These are phyloP conservation scores for Rhodotorula sp. DNA, from an alignment of 1,284 basidiomycete genomes.

Conservation along the genomic window DNA sequence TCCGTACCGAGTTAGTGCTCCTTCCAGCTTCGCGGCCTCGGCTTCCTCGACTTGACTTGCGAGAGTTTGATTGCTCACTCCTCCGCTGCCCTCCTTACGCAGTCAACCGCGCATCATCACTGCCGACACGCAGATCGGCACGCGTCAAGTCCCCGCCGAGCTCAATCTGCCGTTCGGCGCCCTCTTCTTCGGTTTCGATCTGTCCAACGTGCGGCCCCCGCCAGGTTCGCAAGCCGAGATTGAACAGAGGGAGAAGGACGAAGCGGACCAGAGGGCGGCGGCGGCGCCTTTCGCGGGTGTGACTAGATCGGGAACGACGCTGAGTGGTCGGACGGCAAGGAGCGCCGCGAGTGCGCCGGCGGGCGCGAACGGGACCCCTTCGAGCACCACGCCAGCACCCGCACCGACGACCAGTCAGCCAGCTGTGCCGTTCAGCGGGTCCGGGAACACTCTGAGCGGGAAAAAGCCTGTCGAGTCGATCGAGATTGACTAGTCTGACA, in stretches of 20 bases:
- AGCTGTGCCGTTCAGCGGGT: constrained; percentile 27
- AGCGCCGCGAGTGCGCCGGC: constrained; percentile 4
- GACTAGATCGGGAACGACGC: constrained; percentile 12
- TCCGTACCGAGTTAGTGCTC: constrained; percentile 72
- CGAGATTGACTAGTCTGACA: constrained; percentile 38
- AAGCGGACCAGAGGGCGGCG: not conserved
- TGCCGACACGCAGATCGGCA: constrained; percentile 68
- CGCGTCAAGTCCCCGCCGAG: constrained; percentile 79
- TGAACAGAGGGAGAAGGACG: constrained; percentile 9
- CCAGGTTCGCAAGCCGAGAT: constrained; percentile 33
- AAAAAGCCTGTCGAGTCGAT: constrained; percentile 41
- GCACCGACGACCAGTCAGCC: constrained; percentile 1
- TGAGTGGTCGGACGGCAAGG: constrained; percentile 20
- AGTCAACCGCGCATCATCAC: constrained; percentile 84
- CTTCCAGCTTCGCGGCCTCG: not conserved
- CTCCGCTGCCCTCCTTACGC: not conserved
- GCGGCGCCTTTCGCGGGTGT: constrained; percentile 22
- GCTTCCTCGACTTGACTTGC: not conserved
- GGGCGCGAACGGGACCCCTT: not conserved
- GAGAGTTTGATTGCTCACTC: not conserved
- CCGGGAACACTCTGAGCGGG: constrained; percentile 31
- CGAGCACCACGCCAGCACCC: not conserved
- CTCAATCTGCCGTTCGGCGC: constrained; percentile 88
- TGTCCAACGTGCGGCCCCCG: constrained; percentile 27
- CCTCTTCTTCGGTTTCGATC: constrained; percentile 81